phyloP scores from a whole-genome alignment of 805 yeast genomes.

The Kluyveromyces siamensis region DNA sequence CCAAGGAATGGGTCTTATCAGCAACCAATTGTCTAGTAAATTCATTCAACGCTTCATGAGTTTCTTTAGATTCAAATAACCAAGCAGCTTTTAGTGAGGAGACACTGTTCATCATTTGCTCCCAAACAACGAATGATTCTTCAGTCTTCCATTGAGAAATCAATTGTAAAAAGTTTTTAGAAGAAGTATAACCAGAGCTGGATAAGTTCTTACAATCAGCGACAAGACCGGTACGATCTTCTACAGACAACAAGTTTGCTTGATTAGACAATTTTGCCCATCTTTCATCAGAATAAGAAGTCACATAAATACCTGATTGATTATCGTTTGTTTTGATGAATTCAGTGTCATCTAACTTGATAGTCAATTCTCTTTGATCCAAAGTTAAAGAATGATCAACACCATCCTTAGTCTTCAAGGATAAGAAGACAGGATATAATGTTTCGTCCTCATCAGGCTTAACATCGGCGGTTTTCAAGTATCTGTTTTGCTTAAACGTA shows the following conservation, averaged over 20 bases:
- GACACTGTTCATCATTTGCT: conserved; percentile 43
- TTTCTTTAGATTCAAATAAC: conserved; percentile 42
- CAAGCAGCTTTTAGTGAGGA: conserved; percentile 43
- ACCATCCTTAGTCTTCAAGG: conserved; percentile 50
- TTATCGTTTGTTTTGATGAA: conserved; percentile 67
- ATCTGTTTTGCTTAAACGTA: conserved; percentile 61
- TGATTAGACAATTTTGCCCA: conserved; percentile 58
- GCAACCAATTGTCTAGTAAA: conserved; percentile 49
- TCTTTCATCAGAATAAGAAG: conserved; percentile 59
- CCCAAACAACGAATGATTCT: conserved; percentile 60
- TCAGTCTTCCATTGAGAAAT: conserved; percentile 54
- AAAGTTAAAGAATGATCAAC: conserved; percentile 52
- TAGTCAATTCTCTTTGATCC: conserved; percentile 37
- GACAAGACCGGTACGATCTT: conserved; percentile 70
- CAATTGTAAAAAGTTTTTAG: conserved; percentile 51
- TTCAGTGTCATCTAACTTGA: conserved; percentile 34
- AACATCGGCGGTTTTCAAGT: conserved; percentile 68
- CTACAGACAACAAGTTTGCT: conserved; percentile 52
- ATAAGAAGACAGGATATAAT: conserved; percentile 61
- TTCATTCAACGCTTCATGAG: conserved; percentile 39
- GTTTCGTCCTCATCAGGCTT: conserved; percentile 63
- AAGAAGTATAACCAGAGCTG: conserved; percentile 57
- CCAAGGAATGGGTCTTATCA: conserved; percentile 45
- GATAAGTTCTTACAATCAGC: conserved; percentile 74
- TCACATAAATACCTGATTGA: conserved; percentile 68